A percentile compares a stretch with the other conserved stretches of the same genome.
Conservation (phyloP, 2,329 filamentous ascomycete genomes). For the Apiospora pterosperma region DNA sequence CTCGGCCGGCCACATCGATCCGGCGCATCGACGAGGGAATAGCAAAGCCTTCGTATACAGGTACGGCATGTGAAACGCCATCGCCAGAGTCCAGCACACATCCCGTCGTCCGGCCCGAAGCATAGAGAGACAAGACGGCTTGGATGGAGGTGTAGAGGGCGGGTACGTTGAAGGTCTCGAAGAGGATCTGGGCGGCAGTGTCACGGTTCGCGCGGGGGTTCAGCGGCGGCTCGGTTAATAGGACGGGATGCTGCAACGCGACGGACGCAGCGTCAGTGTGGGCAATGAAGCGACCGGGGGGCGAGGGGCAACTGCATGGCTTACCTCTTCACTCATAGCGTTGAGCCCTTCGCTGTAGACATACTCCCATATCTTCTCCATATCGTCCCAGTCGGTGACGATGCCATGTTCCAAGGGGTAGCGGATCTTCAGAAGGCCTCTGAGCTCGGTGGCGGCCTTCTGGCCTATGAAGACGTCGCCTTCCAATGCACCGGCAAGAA, state of each 20-base stretch:
- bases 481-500: slow-evolving; percentile 93
- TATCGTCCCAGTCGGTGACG: slow-evolving; percentile 99
- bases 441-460: slow-evolving; percentile 79
- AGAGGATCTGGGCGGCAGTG: slow-evolving; percentile 93
- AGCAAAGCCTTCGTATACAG: slow-evolving; percentile 96
- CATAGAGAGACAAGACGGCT: slow-evolving; percentile 92
- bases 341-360: slow-evolving; percentile 96
- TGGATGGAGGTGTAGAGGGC: slow-evolving; percentile 96
- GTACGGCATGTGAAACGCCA: slow-evolving; percentile 94
- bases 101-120: slow-evolving; percentile 91
- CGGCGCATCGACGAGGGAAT: slow-evolving; percentile 93
- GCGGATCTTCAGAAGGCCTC: slow-evolving; percentile 89
- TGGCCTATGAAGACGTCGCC: slow-evolving; percentile 97
- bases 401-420: slow-evolving; percentile 97
- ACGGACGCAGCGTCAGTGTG: background rate
- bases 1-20: slow-evolving; percentile 93
- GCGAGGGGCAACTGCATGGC: slow-evolving; percentile 12
- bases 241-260: slow-evolving; percentile 72
- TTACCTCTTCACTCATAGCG: slow-evolving; percentile 92
- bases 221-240: slow-evolving; percentile 91
- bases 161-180: slow-evolving; percentile 98
- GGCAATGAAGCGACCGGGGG: slow-evolving; percentile 3
- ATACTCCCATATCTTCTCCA: slow-evolving; percentile 99
- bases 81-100: slow-evolving; percentile 95
- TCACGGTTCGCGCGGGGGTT: slow-evolving; percentile 96